A percentile compares a stretch with the other conserved stretches of the same genome.
phyloP scores from a whole-genome alignment of 192 early-diverging fungal genomes.

The Chytriomyces sp. region DNA sequence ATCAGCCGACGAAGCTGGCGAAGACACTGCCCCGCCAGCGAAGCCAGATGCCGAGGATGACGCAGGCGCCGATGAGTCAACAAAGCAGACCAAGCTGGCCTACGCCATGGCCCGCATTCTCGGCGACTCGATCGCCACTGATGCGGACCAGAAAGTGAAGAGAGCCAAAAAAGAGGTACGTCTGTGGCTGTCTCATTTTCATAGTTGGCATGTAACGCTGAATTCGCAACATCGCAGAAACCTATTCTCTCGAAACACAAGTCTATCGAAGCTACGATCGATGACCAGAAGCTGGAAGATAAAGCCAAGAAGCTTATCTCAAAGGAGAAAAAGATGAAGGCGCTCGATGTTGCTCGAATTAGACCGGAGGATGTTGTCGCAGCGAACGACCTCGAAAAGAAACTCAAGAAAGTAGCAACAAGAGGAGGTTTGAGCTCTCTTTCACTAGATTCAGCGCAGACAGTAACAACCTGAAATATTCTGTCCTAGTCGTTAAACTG shows the following conservation, averaged over 20 bases:
- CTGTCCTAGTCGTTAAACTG: conserved; percentile 77
- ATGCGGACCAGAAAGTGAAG: conserved; percentile 35
- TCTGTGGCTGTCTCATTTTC: background rate
- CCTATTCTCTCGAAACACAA: conserved; percentile 87
- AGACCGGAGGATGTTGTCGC: conserved; percentile 67
- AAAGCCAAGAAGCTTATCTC: conserved; percentile 78
- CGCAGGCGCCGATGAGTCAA: background rate
- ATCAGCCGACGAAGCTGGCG: conserved; percentile 52
- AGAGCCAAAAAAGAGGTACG: background rate
- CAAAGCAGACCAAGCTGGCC: conserved; percentile 66
- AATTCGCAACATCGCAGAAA: conserved; percentile 29
- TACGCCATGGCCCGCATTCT: conserved; percentile 74
- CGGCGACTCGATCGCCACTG: conserved; percentile 45
- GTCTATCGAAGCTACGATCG: conserved; percentile 78
- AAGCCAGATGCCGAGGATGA: background rate
- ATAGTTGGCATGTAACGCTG: background rate
- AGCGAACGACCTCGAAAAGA: conserved; percentile 86
- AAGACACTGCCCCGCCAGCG: background rate
- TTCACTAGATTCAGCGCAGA: background rate
- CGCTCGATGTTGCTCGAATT: conserved; percentile 68
- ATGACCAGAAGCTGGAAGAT: conserved; percentile 82
- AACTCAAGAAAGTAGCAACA: conserved; percentile 87
- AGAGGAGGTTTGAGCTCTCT: conserved; percentile 69
- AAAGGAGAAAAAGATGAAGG: conserved; percentile 72
- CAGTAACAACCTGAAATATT: background rate